Conservation (phyloP, 1,284 basidiomycete species). For the Naganishia sp. region DNA sequence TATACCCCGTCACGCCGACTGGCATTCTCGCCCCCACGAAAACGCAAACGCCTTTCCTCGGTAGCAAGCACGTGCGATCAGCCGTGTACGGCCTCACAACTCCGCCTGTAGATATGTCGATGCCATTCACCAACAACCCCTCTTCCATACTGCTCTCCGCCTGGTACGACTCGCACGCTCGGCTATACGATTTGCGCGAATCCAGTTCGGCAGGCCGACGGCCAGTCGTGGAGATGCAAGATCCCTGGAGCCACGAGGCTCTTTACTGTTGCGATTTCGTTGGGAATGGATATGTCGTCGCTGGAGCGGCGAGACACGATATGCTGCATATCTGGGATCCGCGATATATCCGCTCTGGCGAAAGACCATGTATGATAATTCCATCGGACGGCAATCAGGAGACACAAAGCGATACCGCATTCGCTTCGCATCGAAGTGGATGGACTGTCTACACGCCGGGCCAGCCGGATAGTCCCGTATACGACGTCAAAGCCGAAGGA, state of each 20-base stretch:
- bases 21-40: slow-evolving; percentile 19
- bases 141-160: slow-evolving; percentile 42
- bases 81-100: slow-evolving; percentile 42
- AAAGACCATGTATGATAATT: too few species aligned
- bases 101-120: slow-evolving; percentile 32
- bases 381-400: not conserved
- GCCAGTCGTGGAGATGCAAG: slow-evolving; percentile 37
- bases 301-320: slow-evolving; percentile 49
- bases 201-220: slow-evolving; percentile 13
- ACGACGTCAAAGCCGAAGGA: slow-evolving; percentile 48
- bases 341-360: not conserved
- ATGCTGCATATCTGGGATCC: slow-evolving; percentile 48
- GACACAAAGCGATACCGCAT: not conserved
- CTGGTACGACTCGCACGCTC: slow-evolving; percentile 52
- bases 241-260: slow-evolving; percentile 49
- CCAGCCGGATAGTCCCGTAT: slow-evolving; percentile 51
- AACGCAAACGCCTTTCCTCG: slow-evolving; percentile 32
- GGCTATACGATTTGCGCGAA: slow-evolving; percentile 49
- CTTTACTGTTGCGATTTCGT: slow-evolving; percentile 47
- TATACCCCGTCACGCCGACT: slow-evolving; percentile 14
- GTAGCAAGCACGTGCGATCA: slow-evolving; percentile 38
- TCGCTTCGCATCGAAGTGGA: slow-evolving; percentile 32
- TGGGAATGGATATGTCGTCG: slow-evolving; percentile 44
- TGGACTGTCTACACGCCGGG: slow-evolving; percentile 52
- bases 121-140: slow-evolving; percentile 32